Conservation (phyloP, 495 filamentous ascomycete genomes). For the Hypomontagnella monticulosa region DNA sequence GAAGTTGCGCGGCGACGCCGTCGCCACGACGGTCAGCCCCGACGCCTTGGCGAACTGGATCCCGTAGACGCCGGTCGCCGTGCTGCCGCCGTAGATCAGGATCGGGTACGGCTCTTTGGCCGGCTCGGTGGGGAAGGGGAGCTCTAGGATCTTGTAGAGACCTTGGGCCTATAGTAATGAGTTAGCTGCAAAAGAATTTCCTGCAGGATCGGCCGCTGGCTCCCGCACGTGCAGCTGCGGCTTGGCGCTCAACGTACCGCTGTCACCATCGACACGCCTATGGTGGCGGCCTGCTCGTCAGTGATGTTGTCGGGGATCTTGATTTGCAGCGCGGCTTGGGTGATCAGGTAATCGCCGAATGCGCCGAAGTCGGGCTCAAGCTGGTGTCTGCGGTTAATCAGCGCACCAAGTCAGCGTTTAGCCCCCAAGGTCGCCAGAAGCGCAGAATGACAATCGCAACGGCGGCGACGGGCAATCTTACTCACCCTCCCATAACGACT, state of each 20-base stretch:
- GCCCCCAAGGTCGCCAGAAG: background rate
- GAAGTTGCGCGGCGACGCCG: conserved; percentile 56
- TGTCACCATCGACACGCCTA: conserved; percentile 59
- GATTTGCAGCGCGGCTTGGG: conserved; percentile 38
- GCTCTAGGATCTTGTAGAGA: conserved; percentile 52
- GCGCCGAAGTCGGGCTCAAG: conserved; percentile 45
- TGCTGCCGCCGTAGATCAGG: conserved; percentile 63
- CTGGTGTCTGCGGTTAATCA: background rate
- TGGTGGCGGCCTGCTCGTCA: conserved; percentile 57
- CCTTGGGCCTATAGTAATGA: conserved; percentile 50
- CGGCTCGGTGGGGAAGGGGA: conserved; percentile 50
- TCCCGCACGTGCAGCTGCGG: background rate
- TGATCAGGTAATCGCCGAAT: conserved; percentile 52
- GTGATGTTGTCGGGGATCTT: conserved; percentile 51
- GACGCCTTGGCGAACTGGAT: conserved; percentile 60
- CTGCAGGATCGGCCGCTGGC: background rate
- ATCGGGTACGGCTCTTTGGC: conserved; percentile 41
- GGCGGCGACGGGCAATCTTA: too few relatives aligned
- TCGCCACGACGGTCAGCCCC: conserved; percentile 56
- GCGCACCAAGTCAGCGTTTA: background rate
- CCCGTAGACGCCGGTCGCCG: conserved; percentile 58
- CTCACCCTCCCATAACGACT: conserved; percentile 46
- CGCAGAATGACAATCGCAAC: too few relatives aligned
- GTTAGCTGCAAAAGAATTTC: background rate
- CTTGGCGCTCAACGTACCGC: conserved; percentile 44